A percentile compares a stretch with the other conserved stretches of the same genome.
Conservation (phyloP, 2,329 filamentous ascomycete genomes). For the Cordyceps tenuipes region DNA sequence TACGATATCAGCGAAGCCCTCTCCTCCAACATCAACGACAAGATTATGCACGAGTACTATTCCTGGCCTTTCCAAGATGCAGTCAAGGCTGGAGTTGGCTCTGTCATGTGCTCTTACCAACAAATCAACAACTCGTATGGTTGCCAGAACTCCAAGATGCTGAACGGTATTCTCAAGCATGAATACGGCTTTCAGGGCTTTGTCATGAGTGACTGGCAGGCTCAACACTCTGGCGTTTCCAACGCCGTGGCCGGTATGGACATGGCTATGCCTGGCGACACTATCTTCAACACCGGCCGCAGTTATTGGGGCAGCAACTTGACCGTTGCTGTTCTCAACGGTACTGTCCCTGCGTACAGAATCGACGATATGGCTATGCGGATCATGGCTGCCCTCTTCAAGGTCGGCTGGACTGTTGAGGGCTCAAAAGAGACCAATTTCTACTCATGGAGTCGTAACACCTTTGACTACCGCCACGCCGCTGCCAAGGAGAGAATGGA, state of each 20-base stretch:
- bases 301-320: conserved; percentile 83
- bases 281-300: conserved; percentile 60
- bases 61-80: conserved; percentile 72
- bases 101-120: conserved; percentile 63
- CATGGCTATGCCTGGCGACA: conserved; percentile 86
- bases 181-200: conserved; percentile 78
- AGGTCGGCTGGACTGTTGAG: conserved; percentile 48
- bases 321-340: conserved; percentile 80
- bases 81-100: conserved; percentile 56
- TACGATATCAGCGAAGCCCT: conserved; percentile 53
- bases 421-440: conserved; percentile 59
- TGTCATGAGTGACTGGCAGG: conserved; percentile 73
- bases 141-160: conserved; percentile 69
- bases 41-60: conserved; percentile 68
- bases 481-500: conserved; percentile 53
- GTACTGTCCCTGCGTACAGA: conserved; percentile 78
- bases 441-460: conserved; percentile 76
- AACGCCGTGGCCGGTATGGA: conserved; percentile 67
- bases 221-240: conserved; percentile 61
- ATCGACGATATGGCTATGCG: conserved; percentile 88
- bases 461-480: conserved; percentile 60
- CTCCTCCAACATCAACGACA: conserved; percentile 60
- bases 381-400: conserved; percentile 65
- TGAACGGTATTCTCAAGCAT: conserved; percentile 69
- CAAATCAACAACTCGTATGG: conserved; percentile 73